Percentiles rank a stretch among this genome's conserved stretches.
Conservation (phyloP, 1,284 basidiomycete species). For the Vanrija sp. region DNA sequence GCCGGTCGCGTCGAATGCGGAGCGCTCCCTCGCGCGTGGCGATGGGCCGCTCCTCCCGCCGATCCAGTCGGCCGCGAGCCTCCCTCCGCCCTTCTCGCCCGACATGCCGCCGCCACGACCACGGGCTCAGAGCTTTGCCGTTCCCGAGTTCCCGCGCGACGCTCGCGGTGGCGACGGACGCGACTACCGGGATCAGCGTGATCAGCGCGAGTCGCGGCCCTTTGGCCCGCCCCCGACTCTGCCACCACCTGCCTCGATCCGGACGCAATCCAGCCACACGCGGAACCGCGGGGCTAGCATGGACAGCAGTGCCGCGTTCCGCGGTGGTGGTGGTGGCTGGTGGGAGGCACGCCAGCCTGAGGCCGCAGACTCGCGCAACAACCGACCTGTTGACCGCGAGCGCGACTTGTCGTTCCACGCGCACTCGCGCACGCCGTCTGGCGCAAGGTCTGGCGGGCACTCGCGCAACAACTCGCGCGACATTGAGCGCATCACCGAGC, state of each 20-base stretch:
- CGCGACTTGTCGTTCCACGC: conserved; percentile 1
- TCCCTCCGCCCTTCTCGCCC: conserved; percentile 7
- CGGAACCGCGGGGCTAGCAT: conserved; percentile 14
- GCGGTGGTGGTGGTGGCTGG: not conserved
- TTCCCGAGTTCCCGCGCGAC: conserved; percentile 4
- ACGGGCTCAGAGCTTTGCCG: conserved; percentile 15
- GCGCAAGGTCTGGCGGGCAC: not conserved
- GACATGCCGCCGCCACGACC: conserved; percentile 15
- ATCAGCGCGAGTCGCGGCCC: not conserved
- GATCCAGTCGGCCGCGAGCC: not conserved
- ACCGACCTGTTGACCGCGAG: conserved; percentile 2
- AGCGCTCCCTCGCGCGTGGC: not conserved
- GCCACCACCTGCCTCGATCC: conserved; percentile 1
- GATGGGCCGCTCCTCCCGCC: conserved; percentile 8
- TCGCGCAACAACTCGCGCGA: not conserved
- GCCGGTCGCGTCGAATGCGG: conserved; percentile 1
- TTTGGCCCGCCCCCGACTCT: not conserved
- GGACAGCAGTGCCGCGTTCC: conserved; percentile 14
- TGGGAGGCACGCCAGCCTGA: not conserved
- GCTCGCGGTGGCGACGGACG: not conserved
- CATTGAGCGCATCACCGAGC: not conserved
- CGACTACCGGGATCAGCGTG: not conserved
- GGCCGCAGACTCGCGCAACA: not conserved
- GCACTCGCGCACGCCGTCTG: not conserved
- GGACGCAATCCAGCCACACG: conserved; percentile 5